A percentile compares a stretch with the other conserved stretches of the same genome.
Evolutionary conservation across 2,329 filamentous ascomycete genomes (phyloP).

Genomic region (Cladorrhinum sp.): DNA sequence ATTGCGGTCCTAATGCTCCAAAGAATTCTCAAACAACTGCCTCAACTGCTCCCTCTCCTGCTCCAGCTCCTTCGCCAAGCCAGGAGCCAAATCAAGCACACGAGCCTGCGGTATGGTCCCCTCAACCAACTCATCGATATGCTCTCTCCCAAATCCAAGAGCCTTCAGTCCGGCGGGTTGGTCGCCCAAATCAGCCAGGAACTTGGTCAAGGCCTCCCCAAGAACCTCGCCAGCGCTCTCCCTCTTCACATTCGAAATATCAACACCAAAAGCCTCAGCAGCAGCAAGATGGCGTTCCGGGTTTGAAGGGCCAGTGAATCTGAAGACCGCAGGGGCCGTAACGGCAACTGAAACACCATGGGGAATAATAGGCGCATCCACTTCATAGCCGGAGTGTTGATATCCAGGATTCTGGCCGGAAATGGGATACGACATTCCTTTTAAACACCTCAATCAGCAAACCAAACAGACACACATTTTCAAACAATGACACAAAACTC

Average conservation of each 20-base stretch:
- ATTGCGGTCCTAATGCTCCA: constrained; percentile 36
- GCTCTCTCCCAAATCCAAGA: constrained; percentile 71
- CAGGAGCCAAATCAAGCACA: constrained; percentile 89
- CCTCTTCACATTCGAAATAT: constrained; percentile 80
- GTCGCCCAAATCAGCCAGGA: constrained; percentile 79
- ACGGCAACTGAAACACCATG: constrained; percentile 96
- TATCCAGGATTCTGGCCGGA: constrained; percentile 93
- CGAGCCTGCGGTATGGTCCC: constrained; percentile 90
- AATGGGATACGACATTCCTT: constrained; percentile 97
- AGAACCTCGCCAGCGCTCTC: constrained; percentile 89
- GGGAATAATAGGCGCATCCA: constrained; percentile 77
- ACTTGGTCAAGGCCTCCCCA: constrained; percentile 75
- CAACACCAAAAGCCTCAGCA: constrained; percentile 86
- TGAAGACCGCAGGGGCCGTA: constrained; percentile 88
- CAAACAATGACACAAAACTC: constrained; percentile 27
- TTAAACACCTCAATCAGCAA: not conserved
- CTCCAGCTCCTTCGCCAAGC: constrained; percentile 65
- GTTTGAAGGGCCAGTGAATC: constrained; percentile 86
- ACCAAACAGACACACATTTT: not conserved
- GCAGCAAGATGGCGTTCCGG: constrained; percentile 87
- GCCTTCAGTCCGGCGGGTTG: constrained; percentile 84
- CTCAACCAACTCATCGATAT: constrained; percentile 84
- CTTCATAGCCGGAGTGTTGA: constrained; percentile 80
- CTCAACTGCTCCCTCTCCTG: constrained; percentile 70
- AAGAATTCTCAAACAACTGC: constrained; percentile 61